Conservation (phyloP, 345 rosid genomes). For the Arabis hirsuta region DNA sequence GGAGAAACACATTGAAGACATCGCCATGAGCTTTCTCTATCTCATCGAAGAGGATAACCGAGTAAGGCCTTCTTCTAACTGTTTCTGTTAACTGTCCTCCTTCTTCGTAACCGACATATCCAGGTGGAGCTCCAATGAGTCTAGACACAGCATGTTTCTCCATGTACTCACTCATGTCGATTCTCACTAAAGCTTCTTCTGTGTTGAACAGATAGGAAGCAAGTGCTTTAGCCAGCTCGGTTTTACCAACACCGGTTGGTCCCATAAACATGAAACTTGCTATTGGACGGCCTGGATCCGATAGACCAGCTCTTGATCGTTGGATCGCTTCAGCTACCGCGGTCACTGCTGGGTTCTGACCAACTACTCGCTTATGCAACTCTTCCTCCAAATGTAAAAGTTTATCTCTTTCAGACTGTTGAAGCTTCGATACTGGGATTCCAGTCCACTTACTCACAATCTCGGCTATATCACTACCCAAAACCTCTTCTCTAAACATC, state of each 20-base stretch:
- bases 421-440: constrained; percentile 93
- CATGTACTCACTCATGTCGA: constrained; percentile 99
- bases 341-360: constrained; percentile 94
- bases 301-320: constrained; percentile 95
- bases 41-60: constrained; percentile 96
- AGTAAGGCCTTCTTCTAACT: constrained; percentile 92
- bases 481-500: constrained; percentile 97
- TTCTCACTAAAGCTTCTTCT: constrained; percentile 92
- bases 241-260: constrained; percentile 98
- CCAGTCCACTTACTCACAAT: constrained; percentile 99
- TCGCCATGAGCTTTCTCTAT: constrained; percentile 97
- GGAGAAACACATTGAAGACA: constrained; percentile 96
- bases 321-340: constrained; percentile 98
- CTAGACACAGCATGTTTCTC: constrained; percentile 98
- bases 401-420: constrained; percentile 94
- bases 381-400: constrained; percentile 86
- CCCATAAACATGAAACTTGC: constrained; percentile 99
- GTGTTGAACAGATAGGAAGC: constrained; percentile 95
- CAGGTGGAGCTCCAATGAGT: constrained; percentile 98
- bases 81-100: constrained; percentile 97
- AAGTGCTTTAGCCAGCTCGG: constrained; percentile 92
- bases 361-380: constrained; percentile 89
- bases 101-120: constrained; percentile 97
- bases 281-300: constrained; percentile 97
- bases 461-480: constrained; percentile 91